Percentiles rank a stretch among this genome's conserved stretches.
Evolutionary conservation across 1,139 yeast genomes (phyloP).

Genomic region (Casaregolazyma suthepensis): DNA sequence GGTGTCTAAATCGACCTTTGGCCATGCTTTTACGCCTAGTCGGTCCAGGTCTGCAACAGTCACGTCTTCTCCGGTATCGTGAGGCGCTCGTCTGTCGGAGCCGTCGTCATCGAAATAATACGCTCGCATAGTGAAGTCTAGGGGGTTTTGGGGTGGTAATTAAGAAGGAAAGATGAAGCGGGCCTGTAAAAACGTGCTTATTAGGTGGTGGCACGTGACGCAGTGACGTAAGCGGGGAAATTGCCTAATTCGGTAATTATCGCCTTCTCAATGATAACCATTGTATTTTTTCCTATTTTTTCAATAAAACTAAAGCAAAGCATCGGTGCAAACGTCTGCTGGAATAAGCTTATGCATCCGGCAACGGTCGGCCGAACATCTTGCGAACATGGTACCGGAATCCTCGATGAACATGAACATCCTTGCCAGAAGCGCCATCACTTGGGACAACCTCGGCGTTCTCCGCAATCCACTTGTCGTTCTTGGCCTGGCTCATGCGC

Average conservation of each 20-base stretch:
- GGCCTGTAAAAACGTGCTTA: not conserved
- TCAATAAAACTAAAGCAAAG: not conserved
- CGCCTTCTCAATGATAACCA: not conserved
- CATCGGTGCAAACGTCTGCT: not conserved
- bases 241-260: not conserved
- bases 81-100: conserved; percentile 61
- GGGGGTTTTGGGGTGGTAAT: not conserved
- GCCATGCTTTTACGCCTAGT: conserved; percentile 65
- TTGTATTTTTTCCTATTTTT: not conserved
- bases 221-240: not conserved
- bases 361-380: not conserved
- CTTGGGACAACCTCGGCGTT: not conserved
- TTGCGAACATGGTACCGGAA: not conserved
- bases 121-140: conserved; percentile 36
- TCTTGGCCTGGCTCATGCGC: not conserved
- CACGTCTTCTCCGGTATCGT: conserved; percentile 62
- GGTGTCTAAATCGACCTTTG: conserved; percentile 44
- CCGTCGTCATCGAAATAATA: conserved; percentile 69
- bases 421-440: not conserved
- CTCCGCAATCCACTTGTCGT: not conserved
- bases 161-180: not conserved
- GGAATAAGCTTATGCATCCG: not conserved
- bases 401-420: not conserved
- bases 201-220: not conserved
- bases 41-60: conserved; percentile 42